Evolutionary conservation across 805 yeast species (phyloP).

Genomic region (Nakazawaea populi): DNA sequence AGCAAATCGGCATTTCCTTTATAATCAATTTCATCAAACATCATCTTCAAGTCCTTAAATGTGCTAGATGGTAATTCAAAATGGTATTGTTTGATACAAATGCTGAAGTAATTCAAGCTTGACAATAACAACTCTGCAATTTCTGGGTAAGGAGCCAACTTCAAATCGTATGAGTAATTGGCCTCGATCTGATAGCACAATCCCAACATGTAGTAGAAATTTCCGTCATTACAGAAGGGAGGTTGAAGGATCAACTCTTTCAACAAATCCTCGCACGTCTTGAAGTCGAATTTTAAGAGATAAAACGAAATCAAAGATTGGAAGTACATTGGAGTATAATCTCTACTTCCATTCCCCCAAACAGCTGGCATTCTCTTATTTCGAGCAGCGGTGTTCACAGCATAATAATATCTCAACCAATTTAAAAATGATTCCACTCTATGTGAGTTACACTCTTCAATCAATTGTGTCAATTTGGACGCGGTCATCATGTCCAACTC

Average conservation of each 20-base stretch:
- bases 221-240: slow-evolving; percentile 37
- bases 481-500: not conserved
- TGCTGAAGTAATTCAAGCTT: not conserved
- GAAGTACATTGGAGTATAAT: slow-evolving; percentile 35
- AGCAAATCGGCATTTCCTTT: not conserved
- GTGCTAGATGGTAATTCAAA: not conserved
- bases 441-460: not conserved
- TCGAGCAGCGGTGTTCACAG: not conserved
- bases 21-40: not conserved
- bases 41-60: not conserved
- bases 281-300: slow-evolving; percentile 28
- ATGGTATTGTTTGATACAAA: not conserved
- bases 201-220: slow-evolving; percentile 29
- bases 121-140: not conserved
- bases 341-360: slow-evolving; percentile 33
- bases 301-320: slow-evolving; percentile 37
- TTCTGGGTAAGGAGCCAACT: not conserved
- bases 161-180: slow-evolving; percentile 9
- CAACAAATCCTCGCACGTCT: slow-evolving; percentile 27
- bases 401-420: slow-evolving; percentile 28
- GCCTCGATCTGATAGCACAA: slow-evolving; percentile 18
- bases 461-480: not conserved
- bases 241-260: slow-evolving; percentile 33
- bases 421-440: slow-evolving; percentile 28
- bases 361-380: slow-evolving; percentile 25